Evolutionary conservation across 2,329 filamentous ascomycete genomes (phyloP).

Genomic region (Botrytis fragariae): DNA sequence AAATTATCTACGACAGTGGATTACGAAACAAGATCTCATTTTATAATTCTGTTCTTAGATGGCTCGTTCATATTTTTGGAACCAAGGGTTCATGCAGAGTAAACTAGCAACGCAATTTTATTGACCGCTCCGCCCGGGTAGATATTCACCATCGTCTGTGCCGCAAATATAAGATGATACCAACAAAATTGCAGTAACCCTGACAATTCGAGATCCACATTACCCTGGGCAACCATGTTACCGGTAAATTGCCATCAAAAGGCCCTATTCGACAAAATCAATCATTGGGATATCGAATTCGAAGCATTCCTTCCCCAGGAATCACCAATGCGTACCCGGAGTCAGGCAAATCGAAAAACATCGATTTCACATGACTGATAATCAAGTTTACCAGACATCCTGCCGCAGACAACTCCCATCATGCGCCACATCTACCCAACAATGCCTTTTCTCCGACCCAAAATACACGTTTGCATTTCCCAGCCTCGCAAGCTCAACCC

Average conservation of each 20-base stretch:
- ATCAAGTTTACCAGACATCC: neutral
- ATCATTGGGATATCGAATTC: neutral
- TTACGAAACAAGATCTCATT: no score
- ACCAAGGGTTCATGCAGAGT: neutral
- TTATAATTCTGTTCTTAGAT: fast-evolving
- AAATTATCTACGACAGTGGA: no score
- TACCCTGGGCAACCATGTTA: neutral
- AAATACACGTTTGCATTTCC: neutral
- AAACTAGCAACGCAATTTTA: neutral
- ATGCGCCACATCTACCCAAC: neutral
- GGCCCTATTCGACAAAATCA: fast-evolving
- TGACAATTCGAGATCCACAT: neutral
- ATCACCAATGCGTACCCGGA: neutral
- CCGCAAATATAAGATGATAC: neutral
- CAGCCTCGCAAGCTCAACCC: neutral
- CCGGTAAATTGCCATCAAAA: neutral
- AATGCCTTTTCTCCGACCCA: neutral
- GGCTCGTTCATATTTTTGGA: neutral
- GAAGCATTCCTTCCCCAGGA: neutral
- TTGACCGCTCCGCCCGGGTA: neutral
- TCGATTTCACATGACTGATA: neutral
- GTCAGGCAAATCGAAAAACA: neutral
- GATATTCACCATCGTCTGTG: neutral
- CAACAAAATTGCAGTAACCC: neutral
- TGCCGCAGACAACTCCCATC: neutral